Conservation (phyloP, 2,329 filamentous ascomycete genomes). For the Paecilomyces formosus region DNA sequence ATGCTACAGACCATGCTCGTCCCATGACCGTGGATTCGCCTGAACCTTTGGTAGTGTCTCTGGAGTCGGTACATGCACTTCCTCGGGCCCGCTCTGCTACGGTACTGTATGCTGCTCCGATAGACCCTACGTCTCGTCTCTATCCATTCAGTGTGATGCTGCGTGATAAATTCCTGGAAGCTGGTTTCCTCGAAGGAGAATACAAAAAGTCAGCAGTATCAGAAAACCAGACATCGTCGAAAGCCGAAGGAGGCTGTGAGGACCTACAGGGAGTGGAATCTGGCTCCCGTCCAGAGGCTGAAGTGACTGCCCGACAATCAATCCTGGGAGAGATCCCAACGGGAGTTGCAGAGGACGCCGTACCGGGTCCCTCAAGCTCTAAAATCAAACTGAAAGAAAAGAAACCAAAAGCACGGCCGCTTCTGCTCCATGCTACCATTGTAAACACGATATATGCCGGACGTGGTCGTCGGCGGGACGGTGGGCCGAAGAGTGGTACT, state of each 20-base stretch:
- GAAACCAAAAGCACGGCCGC: constrained; percentile 40
- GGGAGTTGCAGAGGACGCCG: constrained; percentile 1
- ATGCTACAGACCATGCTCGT: neutral
- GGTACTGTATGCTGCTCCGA: constrained; percentile 31
- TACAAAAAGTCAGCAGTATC: constrained; percentile 7
- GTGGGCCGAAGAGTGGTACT: constrained; percentile 6
- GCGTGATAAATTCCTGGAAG: constrained; percentile 35
- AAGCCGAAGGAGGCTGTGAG: neutral
- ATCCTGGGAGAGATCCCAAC: constrained; percentile 9
- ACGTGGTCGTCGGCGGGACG: constrained; percentile 9
- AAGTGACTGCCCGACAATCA: constrained; percentile 3
- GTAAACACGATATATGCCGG: constrained; percentile 72
- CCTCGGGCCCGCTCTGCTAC: constrained; percentile 28
- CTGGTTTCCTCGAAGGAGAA: constrained; percentile 32
- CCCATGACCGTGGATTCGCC: neutral
- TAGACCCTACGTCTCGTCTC: constrained; percentile 32
- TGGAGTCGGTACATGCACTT: constrained; percentile 36
- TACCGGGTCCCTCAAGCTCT: constrained; percentile 4
- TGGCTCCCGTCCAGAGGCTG: constrained; percentile 1
- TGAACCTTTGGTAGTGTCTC: constrained; percentile 33
- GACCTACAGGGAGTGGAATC: neutral
- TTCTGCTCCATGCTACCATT: constrained; percentile 77
- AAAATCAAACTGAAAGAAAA: constrained; percentile 5
- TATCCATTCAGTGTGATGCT: constrained; percentile 35
- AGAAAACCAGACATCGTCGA: neutral